A percentile compares a stretch with the other conserved stretches of the same genome.
Evolutionary conservation across 148 eudicot genomes (phyloP).

Genomic region (Euryodendron excelsum): DNA sequence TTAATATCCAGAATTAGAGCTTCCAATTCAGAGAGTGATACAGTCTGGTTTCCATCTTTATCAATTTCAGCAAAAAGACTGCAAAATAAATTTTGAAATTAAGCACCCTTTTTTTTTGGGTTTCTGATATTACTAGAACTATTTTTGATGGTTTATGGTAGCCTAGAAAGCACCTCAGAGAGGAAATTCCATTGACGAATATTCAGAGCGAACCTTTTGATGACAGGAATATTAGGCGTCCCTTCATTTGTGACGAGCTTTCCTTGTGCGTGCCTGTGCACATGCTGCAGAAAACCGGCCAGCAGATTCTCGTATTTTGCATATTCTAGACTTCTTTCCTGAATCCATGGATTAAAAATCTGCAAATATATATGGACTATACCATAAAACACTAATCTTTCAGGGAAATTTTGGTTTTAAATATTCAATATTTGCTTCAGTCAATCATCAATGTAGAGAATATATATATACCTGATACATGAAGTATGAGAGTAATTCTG

Average conservation of each 20-base stretch:
- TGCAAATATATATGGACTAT: background rate
- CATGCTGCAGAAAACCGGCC: constrained; percentile 30
- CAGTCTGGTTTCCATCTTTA: constrained; percentile 19
- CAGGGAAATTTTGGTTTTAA: background rate
- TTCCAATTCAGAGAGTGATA: constrained; percentile 21
- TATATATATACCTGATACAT: constrained; percentile 26
- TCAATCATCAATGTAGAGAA: background rate
- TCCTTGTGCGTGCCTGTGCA: constrained; percentile 21
- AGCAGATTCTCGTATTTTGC: constrained; percentile 25
- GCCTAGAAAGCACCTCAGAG: too few relatives aligned
- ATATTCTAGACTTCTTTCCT: constrained; percentile 34
- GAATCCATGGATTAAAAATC: constrained; percentile 33
- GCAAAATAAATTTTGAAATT: constrained; percentile 6
- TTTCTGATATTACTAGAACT: too few relatives aligned
- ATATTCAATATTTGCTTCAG: background rate
- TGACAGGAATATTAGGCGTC: constrained; percentile 19
- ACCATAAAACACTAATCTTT: background rate
- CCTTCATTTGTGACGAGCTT: constrained; percentile 29
- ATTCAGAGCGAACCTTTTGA: constrained; percentile 19
- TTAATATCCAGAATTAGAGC: constrained; percentile 17
- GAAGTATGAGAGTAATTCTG: constrained; percentile 22
- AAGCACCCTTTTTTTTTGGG: too few relatives aligned
- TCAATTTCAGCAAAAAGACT: constrained; percentile 26
- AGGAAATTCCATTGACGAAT: too few relatives aligned
- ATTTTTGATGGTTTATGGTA: too few relatives aligned